Conservation (phyloP, 1,284 basidiomycete species). For the Schizophyllum commune region DNA sequence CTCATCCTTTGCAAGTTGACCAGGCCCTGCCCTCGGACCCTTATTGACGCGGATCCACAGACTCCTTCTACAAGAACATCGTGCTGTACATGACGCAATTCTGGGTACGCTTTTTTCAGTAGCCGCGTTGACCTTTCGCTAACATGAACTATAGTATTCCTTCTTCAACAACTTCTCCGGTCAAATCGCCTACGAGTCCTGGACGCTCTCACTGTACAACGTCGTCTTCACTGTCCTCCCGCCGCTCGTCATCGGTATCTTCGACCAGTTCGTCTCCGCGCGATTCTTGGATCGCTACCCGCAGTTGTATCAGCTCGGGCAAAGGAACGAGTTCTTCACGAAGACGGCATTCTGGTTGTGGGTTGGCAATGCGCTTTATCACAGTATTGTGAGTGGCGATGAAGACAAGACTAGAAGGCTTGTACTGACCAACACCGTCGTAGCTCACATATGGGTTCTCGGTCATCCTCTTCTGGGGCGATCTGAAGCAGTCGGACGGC, state of each 20-base stretch:
- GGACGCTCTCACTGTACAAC: conserved; percentile 94
- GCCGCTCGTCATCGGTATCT: conserved; percentile 94
- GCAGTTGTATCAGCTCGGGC: conserved; percentile 90
- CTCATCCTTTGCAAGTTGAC: conserved; percentile 81
- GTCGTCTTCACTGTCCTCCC: conserved; percentile 93
- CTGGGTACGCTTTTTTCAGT: conserved; percentile 56
- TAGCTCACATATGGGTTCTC: conserved; percentile 87
- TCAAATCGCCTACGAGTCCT: conserved; percentile 96
- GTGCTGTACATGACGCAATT: conserved; percentile 97
- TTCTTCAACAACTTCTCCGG: conserved; percentile 99
- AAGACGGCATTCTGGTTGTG: conserved; percentile 93
- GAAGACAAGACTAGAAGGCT: neutral
- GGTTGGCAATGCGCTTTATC: conserved; percentile 91
- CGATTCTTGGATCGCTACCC: conserved; percentile 96
- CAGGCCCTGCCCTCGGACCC: neutral
- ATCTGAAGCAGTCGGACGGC: conserved; percentile 76
- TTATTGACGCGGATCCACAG: conserved; percentile 29
- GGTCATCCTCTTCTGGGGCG: conserved; percentile 86
- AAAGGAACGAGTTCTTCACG: conserved; percentile 89
- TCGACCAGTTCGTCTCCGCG: conserved; percentile 97
- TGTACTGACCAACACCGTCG: neutral
- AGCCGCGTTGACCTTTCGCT: conserved; percentile 3
- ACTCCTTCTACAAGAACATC: conserved; percentile 96
- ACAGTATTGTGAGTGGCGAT: conserved; percentile 68
- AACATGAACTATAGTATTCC: conserved; percentile 61